These are phyloP conservation scores for Alopecurus myosuroides DNA, from an alignment of 176 grass and related monocot genomes.

Conservation along the genomic window DNA sequence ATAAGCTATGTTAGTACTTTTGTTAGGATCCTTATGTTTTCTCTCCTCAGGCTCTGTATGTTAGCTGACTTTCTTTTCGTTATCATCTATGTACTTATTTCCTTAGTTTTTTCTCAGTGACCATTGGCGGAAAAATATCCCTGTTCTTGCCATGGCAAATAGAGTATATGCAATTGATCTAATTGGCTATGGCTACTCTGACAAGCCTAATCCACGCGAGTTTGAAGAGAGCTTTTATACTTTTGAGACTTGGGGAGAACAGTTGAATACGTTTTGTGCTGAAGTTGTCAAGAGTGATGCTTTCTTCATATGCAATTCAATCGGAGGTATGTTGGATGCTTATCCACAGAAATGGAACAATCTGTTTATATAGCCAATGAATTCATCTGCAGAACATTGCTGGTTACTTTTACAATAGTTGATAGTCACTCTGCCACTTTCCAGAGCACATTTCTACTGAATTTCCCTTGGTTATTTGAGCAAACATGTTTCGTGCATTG, in stretches of 20 bases:
- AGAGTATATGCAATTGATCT: constrained; percentile 88
- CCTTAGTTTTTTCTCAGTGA: constrained; percentile 45
- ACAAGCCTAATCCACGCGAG: constrained; percentile 80
- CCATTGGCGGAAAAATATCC: constrained; percentile 88
- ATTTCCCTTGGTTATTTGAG: neutral
- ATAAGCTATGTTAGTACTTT: neutral
- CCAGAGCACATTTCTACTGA: neutral
- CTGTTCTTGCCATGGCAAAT: constrained; percentile 51
- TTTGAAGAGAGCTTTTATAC: constrained; percentile 62
- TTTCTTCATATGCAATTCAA: constrained; percentile 99
- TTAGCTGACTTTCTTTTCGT: neutral
- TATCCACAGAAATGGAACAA: neutral
- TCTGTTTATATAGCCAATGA: neutral
- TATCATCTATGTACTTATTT: neutral
- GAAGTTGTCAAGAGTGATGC: constrained; percentile 68
- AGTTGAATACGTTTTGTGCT: constrained; percentile 76
- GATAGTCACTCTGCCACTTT: neutral
- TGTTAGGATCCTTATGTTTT: neutral
- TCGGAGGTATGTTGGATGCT: constrained; percentile 63
- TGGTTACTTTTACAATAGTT: neutral
- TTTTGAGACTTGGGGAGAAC: constrained; percentile 97
- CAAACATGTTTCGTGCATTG: neutral
- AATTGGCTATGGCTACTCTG: constrained; percentile 94
- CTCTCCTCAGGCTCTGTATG: neutral
- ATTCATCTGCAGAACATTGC: neutral